A percentile compares a stretch with the other conserved stretches of the same genome.
These are phyloP conservation scores for Byssothecium circinans DNA, from an alignment of 2,329 filamentous ascomycete species.

Conservation along the genomic window DNA sequence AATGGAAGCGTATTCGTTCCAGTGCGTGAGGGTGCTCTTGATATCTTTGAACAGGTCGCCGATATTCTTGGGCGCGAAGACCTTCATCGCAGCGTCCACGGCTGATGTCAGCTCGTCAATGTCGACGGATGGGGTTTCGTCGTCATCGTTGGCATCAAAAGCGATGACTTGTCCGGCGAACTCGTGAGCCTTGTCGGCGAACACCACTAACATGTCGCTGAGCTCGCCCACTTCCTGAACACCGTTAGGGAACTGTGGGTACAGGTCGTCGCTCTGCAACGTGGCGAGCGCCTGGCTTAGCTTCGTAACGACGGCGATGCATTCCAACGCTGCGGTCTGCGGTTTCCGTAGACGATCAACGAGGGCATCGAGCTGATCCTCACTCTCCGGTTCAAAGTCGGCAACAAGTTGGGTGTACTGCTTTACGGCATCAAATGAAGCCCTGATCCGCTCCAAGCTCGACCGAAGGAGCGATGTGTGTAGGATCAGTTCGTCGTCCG, in stretches of 20 bases:
- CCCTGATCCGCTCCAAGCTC: slow-evolving; percentile 8
- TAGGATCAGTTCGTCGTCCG: slow-evolving; percentile 10
- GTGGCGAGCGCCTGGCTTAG: slow-evolving; percentile 25
- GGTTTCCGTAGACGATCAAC: slow-evolving; percentile 21
- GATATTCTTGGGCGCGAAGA: slow-evolving; percentile 5
- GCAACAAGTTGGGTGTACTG: slow-evolving; percentile 2
- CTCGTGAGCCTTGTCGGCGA: slow-evolving; percentile 13
- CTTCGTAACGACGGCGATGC: slow-evolving; percentile 22
- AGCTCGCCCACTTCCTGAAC: slow-evolving; percentile 20
- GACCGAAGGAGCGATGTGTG: slow-evolving; percentile 9
- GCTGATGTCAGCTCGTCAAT: neutral
- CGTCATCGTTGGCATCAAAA: neutral
- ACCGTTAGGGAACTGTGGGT: slow-evolving; percentile 26
- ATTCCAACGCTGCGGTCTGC: slow-evolving; percentile 16
- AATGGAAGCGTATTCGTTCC: slow-evolving; percentile 62
- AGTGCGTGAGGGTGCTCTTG: slow-evolving; percentile 58
- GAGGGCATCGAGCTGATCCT: slow-evolving; percentile 6
- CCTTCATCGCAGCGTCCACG: slow-evolving; percentile 4
- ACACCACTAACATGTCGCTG: neutral
- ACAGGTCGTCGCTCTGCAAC: slow-evolving; percentile 28
- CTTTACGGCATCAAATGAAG: slow-evolving; percentile 9
- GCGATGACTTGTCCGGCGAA: slow-evolving; percentile 11
- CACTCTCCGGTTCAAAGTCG: slow-evolving; percentile 7
- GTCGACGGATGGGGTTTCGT: neutral
- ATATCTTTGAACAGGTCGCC: slow-evolving; percentile 9